A percentile compares a stretch with the other conserved stretches of the same genome.
Evolutionary conservation across 140 eudicot species (phyloP).

Genomic region (Senecio squalidus): DNA sequence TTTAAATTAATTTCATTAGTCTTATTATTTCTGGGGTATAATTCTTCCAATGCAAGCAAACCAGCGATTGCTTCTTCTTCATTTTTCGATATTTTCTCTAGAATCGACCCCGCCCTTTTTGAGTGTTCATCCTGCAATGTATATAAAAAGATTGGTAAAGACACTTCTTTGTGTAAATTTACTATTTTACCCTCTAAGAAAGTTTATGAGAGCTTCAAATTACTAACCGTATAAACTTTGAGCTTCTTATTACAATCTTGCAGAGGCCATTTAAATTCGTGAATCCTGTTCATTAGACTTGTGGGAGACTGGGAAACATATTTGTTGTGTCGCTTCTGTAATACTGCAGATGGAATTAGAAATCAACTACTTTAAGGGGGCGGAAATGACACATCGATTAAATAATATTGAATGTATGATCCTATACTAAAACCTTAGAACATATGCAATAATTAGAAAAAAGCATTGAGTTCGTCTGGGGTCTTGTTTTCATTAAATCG

Average conservation of each 20-base stretch:
- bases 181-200: not conserved
- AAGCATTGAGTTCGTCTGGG: not conserved
- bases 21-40: conserved; percentile 2
- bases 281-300: conserved; percentile 3
- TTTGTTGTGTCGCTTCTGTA: conserved; percentile 17
- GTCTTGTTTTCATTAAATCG: not conserved
- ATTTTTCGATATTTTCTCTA: conserved; percentile 11
- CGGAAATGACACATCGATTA: not conserved
- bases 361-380: not conserved
- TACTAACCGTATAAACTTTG: conserved; percentile 14
- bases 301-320: conserved; percentile 13
- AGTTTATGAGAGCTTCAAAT: not conserved
- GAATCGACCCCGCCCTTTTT: not conserved
- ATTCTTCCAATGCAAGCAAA: conserved; percentile 17
- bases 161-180: not conserved
- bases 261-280: conserved; percentile 9
- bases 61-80: conserved; percentile 28
- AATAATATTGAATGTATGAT: not conserved
- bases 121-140: conserved; percentile 20
- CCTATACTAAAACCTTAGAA: not conserved
- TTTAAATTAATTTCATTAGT: conserved; percentile 25
- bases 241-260: conserved; percentile 19
- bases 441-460: not conserved
- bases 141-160: not conserved
- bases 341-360: conserved; percentile 18